Base-by-base conservation (phyloP, 257 asterid genomes). In the Salvia hispanica region DNA sequence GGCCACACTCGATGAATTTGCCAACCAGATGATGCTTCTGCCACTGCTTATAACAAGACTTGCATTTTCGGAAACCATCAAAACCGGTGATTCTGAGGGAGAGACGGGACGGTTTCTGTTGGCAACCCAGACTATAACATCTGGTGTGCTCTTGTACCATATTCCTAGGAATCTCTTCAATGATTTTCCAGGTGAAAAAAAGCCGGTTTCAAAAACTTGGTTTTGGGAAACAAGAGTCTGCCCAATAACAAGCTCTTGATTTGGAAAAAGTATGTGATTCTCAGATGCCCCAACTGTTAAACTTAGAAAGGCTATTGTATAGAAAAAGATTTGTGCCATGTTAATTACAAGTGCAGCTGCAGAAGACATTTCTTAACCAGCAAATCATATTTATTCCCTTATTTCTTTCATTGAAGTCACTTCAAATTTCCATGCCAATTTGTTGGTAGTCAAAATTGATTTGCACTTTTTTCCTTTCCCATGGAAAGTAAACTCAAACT, bases 171-270 rank as follows among this genome's bases (percentile, higher is more conserved):
- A 77, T 7, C 15, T 11, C 15, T 60, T 54, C 2, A 9, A 6
- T 8, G 77, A 67, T 10, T 7, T 45, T 12, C 79, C 79, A 2
- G n/a, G n/a, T n/a, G n/a, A n/a, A n/a, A n/a, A n/a, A n/a, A n/a
- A 74, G 79, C 39, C 52, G 13, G 74, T 74, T 71, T 67, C 76
- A 9, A 79, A 79, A 8, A 37, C 39, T 45, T 68, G 76, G 52
- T 7, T 60, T 31, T 39, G 5, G 0, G 78, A 72, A 56, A 75
- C 37, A 58, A 79, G 42, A 36, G 71, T 75, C 43, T 64, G 72
- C 2, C 64, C 76, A 1, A 3, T 10, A 0, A 4, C 40, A 40
- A 75, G 37, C 2, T 63, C 25, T 44, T 68, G 83, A 57, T 58
- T 55, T 39, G 77, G 63, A 6, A 60, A 25, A 15, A 79, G 77